phyloP scores from a whole-genome alignment of 2,329 filamentous ascomycete genomes.

The Gyromitra esculenta region DNA sequence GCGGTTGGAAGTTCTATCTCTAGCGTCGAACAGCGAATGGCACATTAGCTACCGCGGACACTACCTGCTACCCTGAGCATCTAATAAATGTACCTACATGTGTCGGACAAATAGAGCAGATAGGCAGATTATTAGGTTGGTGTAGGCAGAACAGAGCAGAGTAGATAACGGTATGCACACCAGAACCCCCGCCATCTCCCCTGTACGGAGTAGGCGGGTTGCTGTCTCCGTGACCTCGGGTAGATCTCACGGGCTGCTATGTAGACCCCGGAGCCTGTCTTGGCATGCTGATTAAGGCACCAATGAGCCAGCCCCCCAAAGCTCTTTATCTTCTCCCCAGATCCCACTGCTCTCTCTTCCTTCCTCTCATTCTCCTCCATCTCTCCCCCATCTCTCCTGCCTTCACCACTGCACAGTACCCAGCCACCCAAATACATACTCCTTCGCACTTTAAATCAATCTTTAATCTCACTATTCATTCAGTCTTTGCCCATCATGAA shows the following conservation, averaged over 20 bases:
- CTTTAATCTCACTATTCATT: constrained; percentile 13
- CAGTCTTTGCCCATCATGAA: constrained; percentile 71
- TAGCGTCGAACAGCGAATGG: constrained; percentile 26
- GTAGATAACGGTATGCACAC: constrained; percentile 29
- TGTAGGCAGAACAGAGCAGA: constrained; percentile 5
- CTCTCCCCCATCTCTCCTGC: constrained; percentile 56
- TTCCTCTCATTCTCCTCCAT: constrained; percentile 57
- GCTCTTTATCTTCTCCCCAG: constrained; percentile 59
- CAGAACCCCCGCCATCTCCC: not conserved
- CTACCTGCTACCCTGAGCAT: not conserved
- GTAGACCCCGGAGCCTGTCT: too few species aligned
- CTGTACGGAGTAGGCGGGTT: constrained; percentile 20
- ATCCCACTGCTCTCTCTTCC: constrained; percentile 59
- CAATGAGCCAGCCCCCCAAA: constrained; percentile 43
- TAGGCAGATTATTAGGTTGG: not conserved
- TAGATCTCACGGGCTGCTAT: constrained; percentile 24
- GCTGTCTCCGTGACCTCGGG: constrained; percentile 17
- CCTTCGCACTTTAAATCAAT: constrained; percentile 51
- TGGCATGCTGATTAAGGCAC: constrained; percentile 41
- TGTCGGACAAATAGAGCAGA: not conserved
- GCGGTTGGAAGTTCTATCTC: not conserved
- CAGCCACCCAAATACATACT: constrained; percentile 47
- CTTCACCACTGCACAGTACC: constrained; percentile 19
- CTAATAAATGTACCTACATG: too few species aligned
- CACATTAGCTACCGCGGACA: constrained; percentile 10